Base-by-base conservation (phyloP, 371 early-diverging fungal species). In the Furculomyces boomerangus region DNA sequence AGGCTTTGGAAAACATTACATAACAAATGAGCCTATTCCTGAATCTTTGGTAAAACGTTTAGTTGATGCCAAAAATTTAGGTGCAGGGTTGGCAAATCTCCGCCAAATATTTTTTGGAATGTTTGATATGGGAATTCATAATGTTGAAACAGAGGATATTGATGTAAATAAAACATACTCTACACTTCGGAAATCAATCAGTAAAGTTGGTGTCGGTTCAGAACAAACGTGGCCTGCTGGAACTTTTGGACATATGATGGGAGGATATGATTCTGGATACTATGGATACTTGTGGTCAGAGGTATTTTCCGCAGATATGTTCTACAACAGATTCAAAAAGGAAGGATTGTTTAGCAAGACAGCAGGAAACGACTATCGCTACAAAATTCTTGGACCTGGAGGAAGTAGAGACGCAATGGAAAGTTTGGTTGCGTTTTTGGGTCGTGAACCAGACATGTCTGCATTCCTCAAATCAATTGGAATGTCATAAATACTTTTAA, bases 241-340 rank as follows among this genome's bases (percentile, higher is more conserved):
- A 2, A 63, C 71, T 0, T 75, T 71, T 65, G 81, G 80, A 2
- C 89, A 88, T 63, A 65, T 88, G 37, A 85, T 87, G 79, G 83
- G 84, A 50, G 90, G 90, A 3, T 90, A 86, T 56, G 85, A 86
- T 62, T 79, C 83, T 16, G 78, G 81, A 13, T 78, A 81, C 63
- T 79, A 78, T 58, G 79, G 81, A 8, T 81, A 80, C 57, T 66
- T 86, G 63, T 90, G 86, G 83, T 76, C 80, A 14, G 77, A 83
- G 65, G 88, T 89, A 47, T 87, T 80, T 60, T 80, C 86, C 0
- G 81, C 84, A 28, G 92, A 90, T 57, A 84, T 92, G 79, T 91
- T 74, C 65, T 80, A 71, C 53, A 78, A 80, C 51, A 76, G 80
- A 50, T 87, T 87, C 64, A 68, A 74, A 60, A 62, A 68, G 30